Evolutionary conservation across 768 basidiomycete species (phyloP).

Genomic region (Mycena olivaceomarginata): DNA sequence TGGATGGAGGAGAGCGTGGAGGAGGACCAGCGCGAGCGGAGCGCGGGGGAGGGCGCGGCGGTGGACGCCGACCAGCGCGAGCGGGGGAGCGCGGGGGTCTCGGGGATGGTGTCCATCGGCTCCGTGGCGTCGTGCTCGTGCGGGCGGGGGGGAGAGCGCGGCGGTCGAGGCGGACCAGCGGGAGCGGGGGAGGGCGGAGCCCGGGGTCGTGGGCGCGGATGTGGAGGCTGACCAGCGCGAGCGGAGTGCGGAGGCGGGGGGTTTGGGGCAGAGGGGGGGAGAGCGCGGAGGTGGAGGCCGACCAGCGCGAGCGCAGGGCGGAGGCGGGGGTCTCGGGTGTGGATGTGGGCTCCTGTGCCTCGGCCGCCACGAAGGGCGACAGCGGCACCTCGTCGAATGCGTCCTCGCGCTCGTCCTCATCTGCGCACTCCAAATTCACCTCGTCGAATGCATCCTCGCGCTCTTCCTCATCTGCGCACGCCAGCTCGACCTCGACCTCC

Average conservation of each 20-base stretch:
- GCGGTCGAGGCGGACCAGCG: neutral
- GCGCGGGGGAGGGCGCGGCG: conserved; percentile 3
- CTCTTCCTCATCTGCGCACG: too few species aligned
- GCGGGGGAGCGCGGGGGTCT: neutral
- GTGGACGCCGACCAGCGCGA: conserved; percentile 10
- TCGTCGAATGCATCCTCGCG: conserved; percentile 12
- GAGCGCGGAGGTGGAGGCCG: neutral
- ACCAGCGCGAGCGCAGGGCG: neutral
- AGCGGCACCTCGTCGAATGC: conserved; percentile 34
- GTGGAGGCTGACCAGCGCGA: conserved; percentile 72
- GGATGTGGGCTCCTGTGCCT: too few species aligned
- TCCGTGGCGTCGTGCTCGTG: too few species aligned
- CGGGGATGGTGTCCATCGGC: too few species aligned
- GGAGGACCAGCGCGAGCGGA: conserved; percentile 70
- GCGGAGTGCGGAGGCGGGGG: conserved; percentile 48
- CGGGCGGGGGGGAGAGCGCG: too few species aligned
- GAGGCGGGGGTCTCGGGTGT: neutral
- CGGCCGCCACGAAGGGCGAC: conserved; percentile 13
- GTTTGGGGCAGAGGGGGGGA: neutral
- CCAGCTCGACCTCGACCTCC: too few species aligned
- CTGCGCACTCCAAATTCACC: neutral
- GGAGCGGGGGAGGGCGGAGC: neutral
- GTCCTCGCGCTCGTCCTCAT: neutral
- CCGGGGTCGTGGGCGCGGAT: neutral
- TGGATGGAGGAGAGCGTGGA: conserved; percentile 60